Base-by-base conservation (phyloP, 345 rosid genomes). In the Adansonia digitata region DNA sequence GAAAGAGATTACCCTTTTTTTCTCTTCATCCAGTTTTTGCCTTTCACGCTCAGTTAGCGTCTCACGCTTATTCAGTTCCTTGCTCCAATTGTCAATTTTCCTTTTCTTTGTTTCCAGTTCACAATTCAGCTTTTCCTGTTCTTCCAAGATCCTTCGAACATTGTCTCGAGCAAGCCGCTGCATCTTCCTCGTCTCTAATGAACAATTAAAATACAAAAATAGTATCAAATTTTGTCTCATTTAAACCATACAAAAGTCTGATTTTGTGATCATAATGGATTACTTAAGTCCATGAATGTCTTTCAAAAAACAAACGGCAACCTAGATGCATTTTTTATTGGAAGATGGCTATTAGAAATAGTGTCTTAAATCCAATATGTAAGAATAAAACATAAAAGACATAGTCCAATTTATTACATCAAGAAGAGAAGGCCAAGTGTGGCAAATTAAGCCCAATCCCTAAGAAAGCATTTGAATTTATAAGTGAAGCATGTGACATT, bases 11-110 rank as follows among this genome's bases (percentile, higher is more conserved):
- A 90, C 98, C 91, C 87, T 87, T 83, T 82, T 80, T 88, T 79
- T 93, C n/a, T 91, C 99, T 75, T 91, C 97, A 55, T 91, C 92
- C 77, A 93, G 97, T 82, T 87, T 90, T 78, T 86, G 91, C 63
- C 88, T 87, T 80, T 94, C 98, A 18, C 87, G 83, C 81, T 93
- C 99, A 64, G 98, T 92, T 9, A 88, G 48, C 17, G 92, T 86
- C 84, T 91, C 98, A 29, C 89, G 88, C 69, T 93, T 92, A 73
- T 91, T 91, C 85, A 93, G 77, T 61, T 86, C 82, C 77, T 84
- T 92, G 85, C 80, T 84, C 97, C 94, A 81, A 13, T 20, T 1
- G 65, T 84, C 88, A 71, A 89, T 78, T 39, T 86, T 80, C 77
- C 20, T 83, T 82, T 83, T 89, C 89, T 88, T 89, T 2, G 34